A percentile compares a stretch with the other conserved stretches of the same genome.
These are phyloP conservation scores for Rosa rugosa DNA, from an alignment of 306 rosid genomes.

Conservation along the genomic window DNA sequence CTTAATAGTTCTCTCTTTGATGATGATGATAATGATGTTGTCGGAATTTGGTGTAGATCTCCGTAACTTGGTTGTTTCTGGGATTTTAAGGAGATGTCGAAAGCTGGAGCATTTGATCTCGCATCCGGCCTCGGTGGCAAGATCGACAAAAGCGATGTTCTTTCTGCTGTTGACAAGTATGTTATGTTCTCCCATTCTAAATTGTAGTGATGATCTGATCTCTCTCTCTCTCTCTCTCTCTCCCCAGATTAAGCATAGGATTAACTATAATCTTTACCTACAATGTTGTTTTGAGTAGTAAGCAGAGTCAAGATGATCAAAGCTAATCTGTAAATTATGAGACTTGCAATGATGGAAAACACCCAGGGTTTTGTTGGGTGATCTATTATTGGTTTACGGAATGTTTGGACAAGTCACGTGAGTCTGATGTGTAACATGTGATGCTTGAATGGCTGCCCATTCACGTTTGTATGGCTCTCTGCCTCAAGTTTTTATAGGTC, in stretches of 20 bases:
- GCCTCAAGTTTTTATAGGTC: background rate
- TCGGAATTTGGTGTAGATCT: background rate
- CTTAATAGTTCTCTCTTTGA: too few species aligned
- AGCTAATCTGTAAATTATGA: background rate
- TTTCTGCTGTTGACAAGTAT: conserved; percentile 77
- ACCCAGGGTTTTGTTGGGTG: background rate
- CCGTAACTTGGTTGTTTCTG: background rate
- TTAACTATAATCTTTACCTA: background rate
- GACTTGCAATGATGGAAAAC: background rate
- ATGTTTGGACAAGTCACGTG: background rate
- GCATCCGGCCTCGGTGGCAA: conserved; percentile 87
- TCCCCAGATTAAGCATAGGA: background rate
- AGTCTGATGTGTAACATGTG: background rate
- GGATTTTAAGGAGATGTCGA: conserved; percentile 31
- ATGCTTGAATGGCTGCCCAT: background rate
- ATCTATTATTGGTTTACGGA: background rate
- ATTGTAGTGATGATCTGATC: background rate
- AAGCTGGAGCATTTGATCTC: conserved; percentile 75
- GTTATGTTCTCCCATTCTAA: conserved; percentile 7
- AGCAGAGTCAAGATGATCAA: background rate
- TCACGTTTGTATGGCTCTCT: too few species aligned
- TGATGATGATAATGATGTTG: background rate
- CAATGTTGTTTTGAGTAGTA: background rate
- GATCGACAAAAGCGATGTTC: conserved; percentile 63
- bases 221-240: background rate